phyloP scores from a whole-genome alignment of 805 yeast species.

The Spathaspora sp. region DNA sequence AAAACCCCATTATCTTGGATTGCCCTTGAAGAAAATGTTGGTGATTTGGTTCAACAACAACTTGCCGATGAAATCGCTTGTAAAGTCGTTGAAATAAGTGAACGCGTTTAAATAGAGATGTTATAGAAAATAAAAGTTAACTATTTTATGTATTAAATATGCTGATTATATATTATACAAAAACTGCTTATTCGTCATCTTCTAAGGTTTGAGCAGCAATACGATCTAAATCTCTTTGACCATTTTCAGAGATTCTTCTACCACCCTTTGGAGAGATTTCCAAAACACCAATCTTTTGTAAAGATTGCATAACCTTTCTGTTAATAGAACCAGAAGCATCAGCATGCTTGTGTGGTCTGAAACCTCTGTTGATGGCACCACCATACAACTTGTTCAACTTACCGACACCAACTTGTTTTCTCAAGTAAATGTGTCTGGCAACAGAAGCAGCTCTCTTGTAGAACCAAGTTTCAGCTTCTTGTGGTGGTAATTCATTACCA shows the following conservation, averaged over 20 bases:
- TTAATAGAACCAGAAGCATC: slow-evolving; percentile 99
- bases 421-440: slow-evolving; percentile 99
- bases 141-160: slow-evolving; percentile 1
- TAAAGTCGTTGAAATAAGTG: slow-evolving; percentile 6
- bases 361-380: slow-evolving; percentile 98
- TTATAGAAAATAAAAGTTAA: background rate
- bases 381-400: slow-evolving; percentile 98
- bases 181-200: slow-evolving; percentile 58
- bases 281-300: slow-evolving; percentile 96
- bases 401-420: slow-evolving; percentile 99
- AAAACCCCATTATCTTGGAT: slow-evolving; percentile 51
- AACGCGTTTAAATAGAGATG: background rate
- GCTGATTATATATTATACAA: slow-evolving; percentile 7
- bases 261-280: slow-evolving; percentile 98
- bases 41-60: slow-evolving; percentile 23
- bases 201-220: slow-evolving; percentile 98
- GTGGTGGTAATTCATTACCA: slow-evolving; percentile 99
- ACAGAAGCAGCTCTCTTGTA: slow-evolving; percentile 99
- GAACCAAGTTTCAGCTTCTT: slow-evolving; percentile 99
- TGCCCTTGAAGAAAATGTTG: slow-evolving; percentile 44
- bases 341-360: slow-evolving; percentile 96
- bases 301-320: slow-evolving; percentile 97
- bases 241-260: slow-evolving; percentile 98
- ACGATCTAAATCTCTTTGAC: slow-evolving; percentile 99
- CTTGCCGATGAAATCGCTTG: slow-evolving; percentile 16